Conservation (phyloP, 2,329 filamentous ascomycete genomes). For the Talaromyces rugulosus region DNA sequence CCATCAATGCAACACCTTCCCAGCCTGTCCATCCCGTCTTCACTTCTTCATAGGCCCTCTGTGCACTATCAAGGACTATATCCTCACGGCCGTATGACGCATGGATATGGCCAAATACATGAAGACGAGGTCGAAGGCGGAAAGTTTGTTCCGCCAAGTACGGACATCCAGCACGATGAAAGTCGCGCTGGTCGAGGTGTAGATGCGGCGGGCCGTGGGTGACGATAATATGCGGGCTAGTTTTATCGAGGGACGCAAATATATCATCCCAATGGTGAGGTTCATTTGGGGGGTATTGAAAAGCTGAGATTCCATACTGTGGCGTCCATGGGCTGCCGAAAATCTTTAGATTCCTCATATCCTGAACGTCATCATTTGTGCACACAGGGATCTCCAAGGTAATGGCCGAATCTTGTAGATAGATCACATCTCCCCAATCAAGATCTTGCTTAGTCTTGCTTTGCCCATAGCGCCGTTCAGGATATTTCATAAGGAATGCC, state of each 20-base stretch:
- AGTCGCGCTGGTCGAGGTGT: not conserved
- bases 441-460: not conserved
- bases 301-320: not conserved
- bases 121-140: not conserved
- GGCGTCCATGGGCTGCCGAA: conserved; percentile 4
- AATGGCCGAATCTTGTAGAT: not conserved
- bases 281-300: not conserved
- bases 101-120: not conserved
- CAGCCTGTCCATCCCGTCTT: not conserved
- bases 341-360: not conserved
- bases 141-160: not conserved
- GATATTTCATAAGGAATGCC: not conserved
- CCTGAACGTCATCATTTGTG: not conserved
- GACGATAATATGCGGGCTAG: not conserved
- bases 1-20: not conserved
- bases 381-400: not conserved
- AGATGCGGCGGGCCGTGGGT: not conserved
- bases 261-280: not conserved
- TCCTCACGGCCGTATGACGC: not conserved
- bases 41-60: not conserved
- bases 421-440: not conserved
- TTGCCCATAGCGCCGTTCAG: not conserved
- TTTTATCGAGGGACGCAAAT: not conserved
- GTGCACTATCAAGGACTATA: not conserved
- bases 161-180: not conserved